phyloP scores from a whole-genome alignment of 2,329 filamentous ascomycete genomes.

The Nectriaceae sp. region DNA sequence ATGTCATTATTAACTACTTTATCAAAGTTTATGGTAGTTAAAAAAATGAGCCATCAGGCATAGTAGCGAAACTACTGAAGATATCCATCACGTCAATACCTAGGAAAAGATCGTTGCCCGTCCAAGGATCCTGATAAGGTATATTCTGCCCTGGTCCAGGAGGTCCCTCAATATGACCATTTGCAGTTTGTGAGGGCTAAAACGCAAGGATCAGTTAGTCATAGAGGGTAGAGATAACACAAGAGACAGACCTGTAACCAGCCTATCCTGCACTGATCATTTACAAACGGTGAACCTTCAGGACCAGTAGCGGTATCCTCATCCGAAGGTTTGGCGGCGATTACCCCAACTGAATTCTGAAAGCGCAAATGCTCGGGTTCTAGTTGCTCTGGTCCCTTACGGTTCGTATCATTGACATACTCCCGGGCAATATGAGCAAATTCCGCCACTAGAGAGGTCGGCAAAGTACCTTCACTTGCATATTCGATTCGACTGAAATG shows the following conservation, averaged over 20 bases:
- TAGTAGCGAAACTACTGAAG: constrained; percentile 18
- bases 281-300: neutral
- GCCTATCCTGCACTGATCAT: neutral
- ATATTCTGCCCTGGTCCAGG: constrained; percentile 7
- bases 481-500: constrained; percentile 24
- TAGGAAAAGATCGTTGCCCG: constrained; percentile 16
- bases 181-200: neutral
- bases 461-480: constrained; percentile 15
- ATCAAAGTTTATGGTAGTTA: too few relatives aligned
- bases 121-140: constrained; percentile 15
- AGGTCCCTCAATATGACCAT: neutral
- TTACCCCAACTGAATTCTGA: neutral
- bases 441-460: constrained; percentile 18
- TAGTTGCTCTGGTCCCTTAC: neutral
- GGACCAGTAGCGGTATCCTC: too few relatives aligned
- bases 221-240: neutral
- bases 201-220: neutral
- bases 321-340: fast-evolving
- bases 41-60: too few relatives aligned
- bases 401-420: constrained; percentile 19
- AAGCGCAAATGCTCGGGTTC: neutral
- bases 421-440: constrained; percentile 24
- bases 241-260: neutral
- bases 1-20: too few relatives aligned
- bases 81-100: constrained; percentile 27